These are phyloP conservation scores for Psidium guajava DNA, from an alignment of 345 rosid genomes.

Conservation along the genomic window DNA sequence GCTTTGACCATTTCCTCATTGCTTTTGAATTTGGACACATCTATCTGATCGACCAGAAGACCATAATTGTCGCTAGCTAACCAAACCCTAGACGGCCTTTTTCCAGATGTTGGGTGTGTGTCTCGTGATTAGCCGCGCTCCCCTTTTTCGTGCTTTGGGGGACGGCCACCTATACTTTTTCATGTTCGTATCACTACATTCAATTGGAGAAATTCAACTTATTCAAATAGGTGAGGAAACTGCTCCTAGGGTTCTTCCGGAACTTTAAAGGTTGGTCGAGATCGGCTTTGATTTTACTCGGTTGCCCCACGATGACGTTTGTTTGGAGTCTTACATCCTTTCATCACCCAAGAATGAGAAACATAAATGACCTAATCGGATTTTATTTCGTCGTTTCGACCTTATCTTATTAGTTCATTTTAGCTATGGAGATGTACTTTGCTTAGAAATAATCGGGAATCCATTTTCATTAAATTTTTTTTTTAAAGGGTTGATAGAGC, in stretches of 20 bases:
- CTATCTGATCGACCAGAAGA: neutral
- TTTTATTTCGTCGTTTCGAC: neutral
- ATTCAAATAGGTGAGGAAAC: neutral
- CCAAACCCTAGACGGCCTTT: neutral
- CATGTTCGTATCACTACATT: neutral
- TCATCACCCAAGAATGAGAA: neutral
- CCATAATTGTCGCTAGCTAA: neutral
- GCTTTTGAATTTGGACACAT: neutral
- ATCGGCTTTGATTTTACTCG: neutral
- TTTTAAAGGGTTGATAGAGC: neutral
- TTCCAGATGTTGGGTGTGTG: neutral
- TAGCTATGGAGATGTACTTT: neutral
- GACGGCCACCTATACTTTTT: neutral
- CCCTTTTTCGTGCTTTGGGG: neutral
- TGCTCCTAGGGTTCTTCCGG: neutral
- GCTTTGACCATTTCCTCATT: neutral
- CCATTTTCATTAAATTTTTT: too few relatives aligned
- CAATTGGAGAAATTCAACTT: neutral
- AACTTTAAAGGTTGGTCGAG: neutral
- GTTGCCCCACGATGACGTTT: neutral
- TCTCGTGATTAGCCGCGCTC: neutral
- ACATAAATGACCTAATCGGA: neutral
- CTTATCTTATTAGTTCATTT: neutral
- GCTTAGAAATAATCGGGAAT: neutral
- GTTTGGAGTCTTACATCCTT: neutral